Evolutionary conservation across 768 basidiomycete species (phyloP).

Genomic region (Hygrophoropsis aurantiaca): DNA sequence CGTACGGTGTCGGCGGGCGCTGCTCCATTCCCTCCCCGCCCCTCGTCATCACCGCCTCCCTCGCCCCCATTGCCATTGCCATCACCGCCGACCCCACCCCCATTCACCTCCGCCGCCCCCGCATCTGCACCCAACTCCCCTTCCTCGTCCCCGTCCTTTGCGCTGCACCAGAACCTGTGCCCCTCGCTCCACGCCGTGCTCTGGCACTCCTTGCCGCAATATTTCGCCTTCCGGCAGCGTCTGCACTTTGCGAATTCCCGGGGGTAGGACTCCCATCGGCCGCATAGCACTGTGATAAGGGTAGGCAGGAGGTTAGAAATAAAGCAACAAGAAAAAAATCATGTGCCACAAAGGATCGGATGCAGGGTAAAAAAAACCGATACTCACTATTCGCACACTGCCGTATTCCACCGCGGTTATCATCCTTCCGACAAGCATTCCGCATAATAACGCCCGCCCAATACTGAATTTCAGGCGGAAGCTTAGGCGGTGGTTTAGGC

Average conservation of each 20-base stretch:
- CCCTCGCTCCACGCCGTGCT: conserved; percentile 96
- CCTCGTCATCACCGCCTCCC: conserved; percentile 25
- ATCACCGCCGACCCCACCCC: conserved; percentile 6
- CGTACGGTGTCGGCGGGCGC: too few relatives aligned
- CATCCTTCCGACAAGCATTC: conserved; percentile 98
- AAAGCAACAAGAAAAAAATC: background rate
- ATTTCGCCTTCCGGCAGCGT: conserved; percentile 95
- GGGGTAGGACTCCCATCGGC: conserved; percentile 89
- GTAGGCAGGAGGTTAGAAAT: conserved; percentile 8
- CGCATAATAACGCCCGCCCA: conserved; percentile 99
- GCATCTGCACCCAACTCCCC: conserved; percentile 8
- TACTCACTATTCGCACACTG: conserved; percentile 95
- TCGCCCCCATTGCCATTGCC: conserved; percentile 9
- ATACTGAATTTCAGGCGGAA: conserved; percentile 92
- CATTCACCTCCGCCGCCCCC: conserved; percentile 14
- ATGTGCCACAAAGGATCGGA: background rate
- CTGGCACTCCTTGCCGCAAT: conserved; percentile 97
- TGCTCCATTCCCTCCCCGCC: conserved; percentile 30
- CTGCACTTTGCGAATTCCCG: conserved; percentile 97
- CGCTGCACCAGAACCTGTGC: conserved; percentile 92
- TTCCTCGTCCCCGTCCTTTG: conserved; percentile 50
- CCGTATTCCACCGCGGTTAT: conserved; percentile 85
- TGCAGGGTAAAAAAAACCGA: background rate
- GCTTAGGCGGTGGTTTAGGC: conserved; percentile 63
- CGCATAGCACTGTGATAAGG: conserved; percentile 74